These are phyloP conservation scores for Aspergillus kassunensis DNA, from an alignment of 495 filamentous ascomycete genomes.

Conservation along the genomic window DNA sequence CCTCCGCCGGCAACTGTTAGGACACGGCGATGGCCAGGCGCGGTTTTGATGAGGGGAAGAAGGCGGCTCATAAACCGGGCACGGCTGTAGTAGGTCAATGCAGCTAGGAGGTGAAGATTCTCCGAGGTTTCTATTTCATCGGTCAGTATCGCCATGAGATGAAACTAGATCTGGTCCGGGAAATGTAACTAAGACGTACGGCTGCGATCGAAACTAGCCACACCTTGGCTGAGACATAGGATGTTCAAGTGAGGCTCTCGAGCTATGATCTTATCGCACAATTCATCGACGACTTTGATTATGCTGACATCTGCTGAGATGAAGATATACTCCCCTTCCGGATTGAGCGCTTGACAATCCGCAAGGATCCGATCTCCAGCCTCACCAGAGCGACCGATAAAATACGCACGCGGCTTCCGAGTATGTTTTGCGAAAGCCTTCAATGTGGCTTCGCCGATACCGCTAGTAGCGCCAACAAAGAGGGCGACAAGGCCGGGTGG, in stretches of 20 bases:
- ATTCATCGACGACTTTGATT: slow-evolving; percentile 52
- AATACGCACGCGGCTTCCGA: slow-evolving; percentile 32
- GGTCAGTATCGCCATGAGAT: too few relatives aligned
- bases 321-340: slow-evolving; percentile 43
- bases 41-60: slow-evolving; percentile 51
- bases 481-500: slow-evolving; percentile 46
- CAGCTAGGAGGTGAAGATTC: slow-evolving; percentile 46
- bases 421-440: slow-evolving; percentile 47
- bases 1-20: slow-evolving; percentile 48
- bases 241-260: slow-evolving; percentile 56
- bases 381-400: slow-evolving; percentile 37
- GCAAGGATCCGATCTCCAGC: slow-evolving; percentile 42
- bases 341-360: slow-evolving; percentile 32
- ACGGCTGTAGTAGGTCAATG: slow-evolving; percentile 57
- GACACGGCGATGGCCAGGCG: slow-evolving; percentile 49
- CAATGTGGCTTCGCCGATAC: slow-evolving; percentile 53
- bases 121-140: slow-evolving; percentile 49
- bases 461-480: slow-evolving; percentile 59
- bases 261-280: slow-evolving; percentile 49
- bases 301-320: slow-evolving; percentile 54
- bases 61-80: slow-evolving; percentile 58
- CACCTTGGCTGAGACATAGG: slow-evolving; percentile 40
- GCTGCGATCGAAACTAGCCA: not conserved
- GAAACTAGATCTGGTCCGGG: too few relatives aligned
- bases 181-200: not conserved